Evolutionary conservation across 495 filamentous ascomycete species (phyloP).

Genomic region (Podospora pseudoanserina): DNA sequence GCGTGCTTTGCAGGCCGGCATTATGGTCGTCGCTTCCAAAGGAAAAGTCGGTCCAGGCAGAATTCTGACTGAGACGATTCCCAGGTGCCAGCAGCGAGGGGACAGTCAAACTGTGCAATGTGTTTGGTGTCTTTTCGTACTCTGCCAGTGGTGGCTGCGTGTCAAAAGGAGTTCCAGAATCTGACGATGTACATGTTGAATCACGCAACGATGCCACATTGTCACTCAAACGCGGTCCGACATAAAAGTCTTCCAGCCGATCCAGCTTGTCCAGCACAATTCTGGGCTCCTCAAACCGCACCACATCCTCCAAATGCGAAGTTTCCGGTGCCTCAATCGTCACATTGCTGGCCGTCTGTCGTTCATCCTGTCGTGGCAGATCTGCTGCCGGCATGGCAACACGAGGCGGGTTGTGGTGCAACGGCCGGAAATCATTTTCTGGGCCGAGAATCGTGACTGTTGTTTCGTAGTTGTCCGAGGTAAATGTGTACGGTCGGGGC

Average conservation of each 20-base stretch:
- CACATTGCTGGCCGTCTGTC: slow-evolving; percentile 13
- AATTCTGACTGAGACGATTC: slow-evolving; percentile 49
- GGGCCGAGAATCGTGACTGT: slow-evolving; percentile 46
- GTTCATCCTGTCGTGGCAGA: slow-evolving; percentile 25
- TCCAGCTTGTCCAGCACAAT: slow-evolving; percentile 23
- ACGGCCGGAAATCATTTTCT: slow-evolving; percentile 38
- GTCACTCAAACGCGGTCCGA: slow-evolving; percentile 32
- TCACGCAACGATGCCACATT: slow-evolving; percentile 33
- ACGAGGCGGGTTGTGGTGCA: slow-evolving; percentile 31
- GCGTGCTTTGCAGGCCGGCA: slow-evolving; percentile 19
- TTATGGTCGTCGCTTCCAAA: slow-evolving; percentile 47
- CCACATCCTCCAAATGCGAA: slow-evolving; percentile 2
- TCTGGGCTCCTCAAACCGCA: slow-evolving; percentile 12
- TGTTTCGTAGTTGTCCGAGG: slow-evolving; percentile 36
- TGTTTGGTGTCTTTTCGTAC: slow-evolving; percentile 25
- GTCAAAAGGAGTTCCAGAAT: slow-evolving; percentile 29
- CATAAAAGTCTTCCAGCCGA: slow-evolving; percentile 36
- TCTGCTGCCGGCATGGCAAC: slow-evolving; percentile 21
- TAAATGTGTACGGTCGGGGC: slow-evolving; percentile 34
- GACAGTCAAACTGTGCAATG: slow-evolving; percentile 38
- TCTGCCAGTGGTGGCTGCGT: slow-evolving; percentile 23
- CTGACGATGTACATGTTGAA: slow-evolving; percentile 33
- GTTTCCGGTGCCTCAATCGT: slow-evolving; percentile 17
- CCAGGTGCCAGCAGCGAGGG: slow-evolving; percentile 43
- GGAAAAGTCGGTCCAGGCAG: slow-evolving; percentile 56